Evolutionary conservation across 441 rosid species (phyloP).

Genomic region (Arabidopsis hybrid): DNA sequence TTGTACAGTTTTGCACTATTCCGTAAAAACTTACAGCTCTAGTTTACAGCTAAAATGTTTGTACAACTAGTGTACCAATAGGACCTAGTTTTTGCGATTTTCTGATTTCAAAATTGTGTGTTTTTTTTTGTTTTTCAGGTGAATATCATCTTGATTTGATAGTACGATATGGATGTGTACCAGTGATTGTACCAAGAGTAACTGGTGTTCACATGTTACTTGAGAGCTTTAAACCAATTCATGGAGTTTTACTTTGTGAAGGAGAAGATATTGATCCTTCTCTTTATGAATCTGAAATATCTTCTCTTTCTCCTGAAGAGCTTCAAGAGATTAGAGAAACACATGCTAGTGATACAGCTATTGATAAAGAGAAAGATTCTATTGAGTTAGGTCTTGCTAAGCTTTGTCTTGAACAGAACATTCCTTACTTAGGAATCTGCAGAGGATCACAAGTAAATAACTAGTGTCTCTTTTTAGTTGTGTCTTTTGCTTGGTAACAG

Average conservation of each 20-base stretch:
- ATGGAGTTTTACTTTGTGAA: conserved; percentile 87
- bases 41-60: too few relatives aligned
- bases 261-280: conserved; percentile 95
- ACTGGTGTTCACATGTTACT: conserved; percentile 84
- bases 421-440: conserved; percentile 84
- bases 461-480: conserved; percentile 21
- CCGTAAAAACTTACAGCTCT: too few relatives aligned
- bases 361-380: conserved; percentile 81
- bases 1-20: too few relatives aligned
- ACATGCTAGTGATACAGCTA: conserved; percentile 73
- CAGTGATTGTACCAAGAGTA: conserved; percentile 87
- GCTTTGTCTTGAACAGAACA: conserved; percentile 88
- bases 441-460: conserved; percentile 71
- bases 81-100: neutral
- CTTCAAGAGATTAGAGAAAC: conserved; percentile 68
- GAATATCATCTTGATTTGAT: conserved; percentile 92
- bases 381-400: conserved; percentile 82
- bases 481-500: neutral
- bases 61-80: too few relatives aligned
- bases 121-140: conserved; percentile 49
- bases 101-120: neutral
- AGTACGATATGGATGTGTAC: conserved; percentile 87
- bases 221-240: conserved; percentile 89
- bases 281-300: conserved; percentile 63
- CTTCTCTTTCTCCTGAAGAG: conserved; percentile 65